phyloP scores from a whole-genome alignment of 306 rosid genomes.

The Vicia villosa region DNA sequence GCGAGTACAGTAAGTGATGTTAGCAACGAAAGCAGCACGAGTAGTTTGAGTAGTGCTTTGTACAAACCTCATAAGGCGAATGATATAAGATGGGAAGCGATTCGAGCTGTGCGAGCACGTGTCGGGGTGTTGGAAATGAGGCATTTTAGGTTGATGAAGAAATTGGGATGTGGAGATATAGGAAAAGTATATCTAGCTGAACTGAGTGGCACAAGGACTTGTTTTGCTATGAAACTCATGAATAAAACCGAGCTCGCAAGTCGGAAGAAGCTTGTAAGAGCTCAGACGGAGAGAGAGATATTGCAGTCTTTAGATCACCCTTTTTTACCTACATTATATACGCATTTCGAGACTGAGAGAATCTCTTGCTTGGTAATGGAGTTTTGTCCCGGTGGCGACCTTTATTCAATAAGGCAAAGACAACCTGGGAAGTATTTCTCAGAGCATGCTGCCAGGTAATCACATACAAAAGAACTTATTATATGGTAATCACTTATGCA shows the following conservation, averaged over 20 bases:
- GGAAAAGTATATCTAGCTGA: constrained; percentile 87
- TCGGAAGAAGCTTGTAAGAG: constrained; percentile 90
- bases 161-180: constrained; percentile 91
- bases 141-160: constrained; percentile 73
- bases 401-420: constrained; percentile 86
- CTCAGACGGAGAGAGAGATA: constrained; percentile 95
- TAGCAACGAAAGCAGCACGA: constrained; percentile 82
- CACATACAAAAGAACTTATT: too few species aligned
- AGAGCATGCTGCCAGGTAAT: constrained; percentile 93
- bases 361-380: constrained; percentile 94
- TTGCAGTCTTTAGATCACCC: constrained; percentile 96
- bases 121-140: constrained; percentile 69
- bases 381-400: constrained; percentile 94
- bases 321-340: constrained; percentile 83
- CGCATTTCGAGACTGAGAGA: constrained; percentile 81
- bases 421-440: constrained; percentile 85
- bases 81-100: constrained; percentile 93
- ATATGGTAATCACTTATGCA: too few species aligned
- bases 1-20: constrained; percentile 87
- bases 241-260: constrained; percentile 70
- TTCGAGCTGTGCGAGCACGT: constrained; percentile 71
- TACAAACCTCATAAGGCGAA: constrained; percentile 87
- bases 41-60: constrained; percentile 69
- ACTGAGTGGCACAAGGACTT: constrained; percentile 74
- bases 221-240: constrained; percentile 96